Percentiles rank a stretch among this genome's conserved stretches.
These are phyloP conservation scores for Durotheca rogersii DNA, from an alignment of 495 filamentous ascomycete species.

Conservation along the genomic window DNA sequence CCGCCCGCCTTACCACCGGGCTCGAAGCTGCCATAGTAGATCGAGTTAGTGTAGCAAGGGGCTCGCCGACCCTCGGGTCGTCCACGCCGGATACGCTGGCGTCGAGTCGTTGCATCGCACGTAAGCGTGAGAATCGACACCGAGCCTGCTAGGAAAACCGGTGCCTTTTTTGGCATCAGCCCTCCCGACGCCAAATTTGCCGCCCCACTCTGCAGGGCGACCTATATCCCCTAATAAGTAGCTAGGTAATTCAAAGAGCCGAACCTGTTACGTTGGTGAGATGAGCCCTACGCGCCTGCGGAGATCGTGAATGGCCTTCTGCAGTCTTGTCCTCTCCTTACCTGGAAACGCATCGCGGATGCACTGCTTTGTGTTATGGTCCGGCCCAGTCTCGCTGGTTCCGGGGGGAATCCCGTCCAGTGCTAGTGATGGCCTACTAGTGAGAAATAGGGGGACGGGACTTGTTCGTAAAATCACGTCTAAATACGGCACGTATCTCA, in stretches of 20 bases:
- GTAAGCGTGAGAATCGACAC: constrained; percentile 57
- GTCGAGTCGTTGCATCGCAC: constrained; percentile 57
- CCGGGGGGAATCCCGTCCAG: too few species aligned
- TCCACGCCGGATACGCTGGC: constrained; percentile 56
- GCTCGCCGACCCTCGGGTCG: constrained; percentile 49
- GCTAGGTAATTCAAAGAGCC: too few species aligned
- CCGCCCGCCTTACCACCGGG: constrained; percentile 46
- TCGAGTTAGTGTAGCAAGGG: constrained; percentile 51
- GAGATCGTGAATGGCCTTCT: too few species aligned
- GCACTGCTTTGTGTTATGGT: neutral
- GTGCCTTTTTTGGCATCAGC: constrained; percentile 39
- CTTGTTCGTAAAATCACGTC: neutral
- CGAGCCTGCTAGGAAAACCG: constrained; percentile 52
- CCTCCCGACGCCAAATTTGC: constrained; percentile 55
- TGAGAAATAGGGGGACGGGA: neutral
- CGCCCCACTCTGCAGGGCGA: constrained; percentile 54
- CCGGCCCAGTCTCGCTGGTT: too few species aligned
- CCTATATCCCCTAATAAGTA: too few species aligned
- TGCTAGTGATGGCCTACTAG: too few species aligned
- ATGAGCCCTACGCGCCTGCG: too few species aligned
- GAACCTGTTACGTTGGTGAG: neutral
- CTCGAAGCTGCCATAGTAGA: constrained; percentile 48
- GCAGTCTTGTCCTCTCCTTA: too few species aligned
- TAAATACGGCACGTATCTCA: constrained; percentile 2
- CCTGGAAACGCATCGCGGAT: neutral